Base-by-base conservation (phyloP, 1,139 yeast species). In the Protomyces gravidus region DNA sequence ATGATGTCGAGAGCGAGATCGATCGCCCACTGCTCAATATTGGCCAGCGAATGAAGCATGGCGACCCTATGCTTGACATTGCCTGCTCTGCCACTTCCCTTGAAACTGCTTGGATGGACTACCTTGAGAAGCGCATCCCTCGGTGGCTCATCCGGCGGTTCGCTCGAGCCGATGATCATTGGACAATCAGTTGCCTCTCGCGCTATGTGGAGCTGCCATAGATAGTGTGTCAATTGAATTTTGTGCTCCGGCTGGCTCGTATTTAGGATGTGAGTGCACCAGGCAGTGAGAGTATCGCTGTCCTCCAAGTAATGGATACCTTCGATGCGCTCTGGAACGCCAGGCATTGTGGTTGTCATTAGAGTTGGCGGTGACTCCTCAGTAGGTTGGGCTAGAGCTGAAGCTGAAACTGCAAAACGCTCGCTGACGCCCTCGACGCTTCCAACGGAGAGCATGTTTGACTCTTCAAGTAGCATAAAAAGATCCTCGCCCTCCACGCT, bases 11-110 rank as follows among this genome's bases (percentile, higher is more conserved):
- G 50, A 13, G 56, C 56, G 23, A 52, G 45, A 17, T 52, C 56
- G 42, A 52, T 52, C 23, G 56, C 56, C 56, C 56, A 52, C 33
- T 52, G 56, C 25, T 52, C 56, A 13, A 52, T 52, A 19, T 52
- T 52, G n/a, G 56, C 56, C 1, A 52, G 32, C 1, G 56, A 52
- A 27, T 52, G 56, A 7, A 52, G 50, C 23, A 52, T 52, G n/a
- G 56, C 56, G 26, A 52, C 46, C n/a, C 56, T 49, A 17, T 47
- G 46, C 47, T 52, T 52, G 45, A 45, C 45, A 3, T 28, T 52
- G 6, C 56, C 56, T 23, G 56, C 56, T 6, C 50, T 42, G 15
- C 56, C 56, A 13, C 32, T n/a, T 30, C 46, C 32, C 23, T 47
- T 47, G 50, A 52, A 42, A 19, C 46, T 45, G 2, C 19, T 21